These are phyloP conservation scores for Tephrocybe sp. DNA, from an alignment of 768 basidiomycete species.

Conservation along the genomic window DNA sequence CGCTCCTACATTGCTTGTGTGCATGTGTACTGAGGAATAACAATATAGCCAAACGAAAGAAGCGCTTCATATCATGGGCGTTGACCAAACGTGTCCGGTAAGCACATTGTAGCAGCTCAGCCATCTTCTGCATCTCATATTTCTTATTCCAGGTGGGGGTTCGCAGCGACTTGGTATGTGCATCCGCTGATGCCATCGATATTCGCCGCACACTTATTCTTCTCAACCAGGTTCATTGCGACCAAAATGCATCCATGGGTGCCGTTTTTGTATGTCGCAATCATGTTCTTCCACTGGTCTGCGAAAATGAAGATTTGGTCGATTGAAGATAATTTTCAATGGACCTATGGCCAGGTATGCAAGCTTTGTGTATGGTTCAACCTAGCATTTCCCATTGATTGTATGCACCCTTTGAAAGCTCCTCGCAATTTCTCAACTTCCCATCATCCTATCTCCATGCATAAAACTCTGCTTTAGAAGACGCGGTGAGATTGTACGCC, in stretches of 20 bases:
- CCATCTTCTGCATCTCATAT: neutral
- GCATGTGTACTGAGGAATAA: too few species aligned
- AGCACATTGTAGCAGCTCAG: neutral
- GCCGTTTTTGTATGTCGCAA: neutral
- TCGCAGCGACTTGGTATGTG: constrained; percentile 1
- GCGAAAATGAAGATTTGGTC: neutral
- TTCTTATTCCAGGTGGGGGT: neutral
- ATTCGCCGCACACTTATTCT: neutral
- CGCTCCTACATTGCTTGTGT: too few species aligned
- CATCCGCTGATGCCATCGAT: neutral
- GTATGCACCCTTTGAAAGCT: neutral
- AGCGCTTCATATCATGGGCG: neutral
- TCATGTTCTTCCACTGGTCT: constrained; percentile 4
- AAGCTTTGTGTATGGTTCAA: too few species aligned
- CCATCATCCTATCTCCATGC: constrained; percentile 3
- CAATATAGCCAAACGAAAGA: neutral
- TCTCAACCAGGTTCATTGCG: constrained; percentile 1
- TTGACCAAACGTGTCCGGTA: neutral
- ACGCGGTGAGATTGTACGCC: neutral
- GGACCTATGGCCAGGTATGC: constrained; percentile 3
- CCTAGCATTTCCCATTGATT: too few species aligned
- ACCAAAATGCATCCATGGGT: constrained; percentile 3
- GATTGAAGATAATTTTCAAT: neutral
- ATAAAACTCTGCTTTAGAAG: neutral
- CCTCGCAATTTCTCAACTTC: neutral